These are phyloP conservation scores for Penicillium atrosanguineum DNA, from an alignment of 495 filamentous ascomycete species.

Conservation along the genomic window DNA sequence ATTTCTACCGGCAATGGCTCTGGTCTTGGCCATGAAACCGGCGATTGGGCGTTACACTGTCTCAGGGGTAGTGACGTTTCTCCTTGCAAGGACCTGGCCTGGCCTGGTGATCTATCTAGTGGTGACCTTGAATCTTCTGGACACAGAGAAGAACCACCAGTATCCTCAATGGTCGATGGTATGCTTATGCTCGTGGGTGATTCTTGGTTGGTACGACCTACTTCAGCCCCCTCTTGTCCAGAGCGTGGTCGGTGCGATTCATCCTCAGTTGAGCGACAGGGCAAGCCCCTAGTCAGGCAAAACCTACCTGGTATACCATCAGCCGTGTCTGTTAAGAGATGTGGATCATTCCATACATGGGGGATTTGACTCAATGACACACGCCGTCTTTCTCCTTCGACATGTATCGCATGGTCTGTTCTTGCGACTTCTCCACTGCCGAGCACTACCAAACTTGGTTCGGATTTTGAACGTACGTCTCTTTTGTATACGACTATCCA, in stretches of 20 bases:
- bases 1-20: neutral
- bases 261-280: neutral
- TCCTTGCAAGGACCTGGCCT: neutral
- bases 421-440: conserved; percentile 18
- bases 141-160: neutral
- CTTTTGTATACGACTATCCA: neutral
- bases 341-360: conserved; percentile 7
- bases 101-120: no score
- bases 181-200: neutral
- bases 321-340: neutral
- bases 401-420: conserved; percentile 23
- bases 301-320: neutral
- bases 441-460: conserved; percentile 14
- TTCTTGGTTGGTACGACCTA: neutral
- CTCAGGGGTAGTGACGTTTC: neutral
- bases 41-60: neutral
- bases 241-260: neutral
- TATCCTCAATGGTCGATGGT: neutral
- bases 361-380: conserved; percentile 15
- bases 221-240: neutral
- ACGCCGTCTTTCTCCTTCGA: conserved; percentile 18
- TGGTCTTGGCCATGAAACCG: neutral
- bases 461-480: conserved; percentile 8
- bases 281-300: neutral
- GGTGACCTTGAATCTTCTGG: neutral